Base-by-base conservation (phyloP, 2,329 filamentous ascomycete species). In the Arthrobotrys conoides region DNA sequence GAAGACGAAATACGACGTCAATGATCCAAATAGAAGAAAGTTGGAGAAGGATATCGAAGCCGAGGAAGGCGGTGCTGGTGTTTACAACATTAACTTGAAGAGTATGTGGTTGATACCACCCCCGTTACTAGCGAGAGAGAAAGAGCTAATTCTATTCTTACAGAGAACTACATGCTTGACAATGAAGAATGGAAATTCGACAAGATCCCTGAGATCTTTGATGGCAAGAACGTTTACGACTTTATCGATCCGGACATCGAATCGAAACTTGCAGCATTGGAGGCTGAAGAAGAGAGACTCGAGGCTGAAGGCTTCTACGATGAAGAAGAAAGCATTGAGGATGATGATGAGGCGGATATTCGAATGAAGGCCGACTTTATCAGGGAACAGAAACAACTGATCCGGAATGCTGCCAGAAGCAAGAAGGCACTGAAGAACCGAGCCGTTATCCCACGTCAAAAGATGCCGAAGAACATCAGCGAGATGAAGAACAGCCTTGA, bases 171-270 rank as follows among this genome's bases (percentile, higher is more conserved):
- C 85, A 86, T 94, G 16, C 90, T 98, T 80, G 93, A 92, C 80
- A 90, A 97, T 84, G 90, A 92, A 49, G 93, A 96, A 75, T 98
- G 96, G 96, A 97, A 97, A 85, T 90, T 97, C 84, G 96, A 99
- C 87, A 93, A 92, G 86, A 92, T 98, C 70, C 96, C 96, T 36
- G 96, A 99, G 85, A 88, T 97, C 61, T 92, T 94, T 85, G 91
- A 98, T 83, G 96, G 96, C 85, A 94, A 95, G 88, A 99, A 99
- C 85, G 93, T 99, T 73, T 96, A 95, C 86, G 96, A 99, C 85
- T 99, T 93, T 85, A 90, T 99, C 83, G 96, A 98, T 83, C 94
- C 95, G 0, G 96, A 99, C 71, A 99, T 99, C 83, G 96, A 97
- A 83, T 89, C 90, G 81, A 98, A 97, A 87, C 89, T 99, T 63